Evolutionary conservation across 768 basidiomycete genomes (phyloP).

Genomic region (Lactarius evosmus): DNA sequence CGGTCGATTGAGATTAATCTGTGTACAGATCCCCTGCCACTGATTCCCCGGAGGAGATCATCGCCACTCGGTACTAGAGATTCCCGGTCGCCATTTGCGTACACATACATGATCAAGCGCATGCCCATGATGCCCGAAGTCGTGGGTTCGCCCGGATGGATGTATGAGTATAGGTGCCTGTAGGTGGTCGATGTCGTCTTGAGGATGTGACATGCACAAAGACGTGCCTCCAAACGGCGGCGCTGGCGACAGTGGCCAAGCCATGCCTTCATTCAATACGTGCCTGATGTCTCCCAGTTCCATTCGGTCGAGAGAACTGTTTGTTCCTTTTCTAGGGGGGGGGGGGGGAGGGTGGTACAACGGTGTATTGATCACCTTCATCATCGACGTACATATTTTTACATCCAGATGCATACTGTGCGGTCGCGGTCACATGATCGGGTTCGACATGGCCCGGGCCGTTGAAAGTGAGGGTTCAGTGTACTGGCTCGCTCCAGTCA

Average conservation of each 20-base stretch:
- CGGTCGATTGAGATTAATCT: too few species aligned
- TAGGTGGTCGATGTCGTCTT: neutral
- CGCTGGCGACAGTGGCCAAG: neutral
- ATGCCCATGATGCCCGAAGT: neutral
- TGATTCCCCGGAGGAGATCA: neutral
- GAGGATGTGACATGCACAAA: neutral
- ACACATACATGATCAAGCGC: neutral
- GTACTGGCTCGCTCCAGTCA: neutral
- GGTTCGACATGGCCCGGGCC: neutral
- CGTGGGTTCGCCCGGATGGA: neutral
- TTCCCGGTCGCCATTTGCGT: neutral
- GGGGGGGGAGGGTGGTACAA: neutral
- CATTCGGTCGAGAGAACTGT: neutral
- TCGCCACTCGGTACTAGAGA: neutral
- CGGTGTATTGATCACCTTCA: neutral
- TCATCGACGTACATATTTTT: neutral
- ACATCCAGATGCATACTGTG: too few species aligned
- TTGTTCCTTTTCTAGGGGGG: neutral
- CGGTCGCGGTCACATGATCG: constrained; percentile 2
- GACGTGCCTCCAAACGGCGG: neutral
- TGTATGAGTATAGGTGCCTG: neutral
- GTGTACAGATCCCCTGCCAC: neutral
- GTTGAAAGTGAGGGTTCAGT: neutral
- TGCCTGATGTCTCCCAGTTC: neutral
- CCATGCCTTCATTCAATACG: neutral